Base-by-base conservation (phyloP, 139 green algal species). In the Tetradesmus lagerheimii region DNA sequence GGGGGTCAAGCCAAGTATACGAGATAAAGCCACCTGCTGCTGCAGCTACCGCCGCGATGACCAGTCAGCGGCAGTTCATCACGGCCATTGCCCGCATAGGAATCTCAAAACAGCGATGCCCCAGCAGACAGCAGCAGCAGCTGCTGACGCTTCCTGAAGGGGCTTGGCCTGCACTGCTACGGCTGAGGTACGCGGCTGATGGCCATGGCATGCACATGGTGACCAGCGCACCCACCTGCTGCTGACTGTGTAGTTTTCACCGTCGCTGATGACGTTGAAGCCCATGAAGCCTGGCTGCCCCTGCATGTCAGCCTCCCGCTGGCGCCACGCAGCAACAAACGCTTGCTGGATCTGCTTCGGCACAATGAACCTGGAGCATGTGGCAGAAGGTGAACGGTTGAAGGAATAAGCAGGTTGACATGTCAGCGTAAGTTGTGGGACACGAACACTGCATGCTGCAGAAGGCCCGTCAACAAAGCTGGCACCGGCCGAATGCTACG, bases 291-390 rank as follows among this genome's bases (percentile, higher is more conserved):
- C 88, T 29, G 80, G 39, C 12, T 84, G 76, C 4, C 34, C 9
- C 31, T 83, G 64, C 88, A 91, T 91, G 39, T 78, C 88, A 23
- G 37, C 20, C 80, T 88, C 88, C 12, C 88, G 88, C 66, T 77
- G 41, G 25, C 41, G 82, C 88, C 88, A 91, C 41, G 34, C 80
- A 20, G 64, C 88, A 43, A 84, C 4, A 31, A 91, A 91, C 0
- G 76, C 18, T 15, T 62, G 57, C 53, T 83, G 85, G 14, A 78
- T 8, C 4, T 39, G 29, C 88, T 91, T 64, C 20, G 88, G 88
- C 31, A 83, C 80, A 8, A 91, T 35, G 41, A 89, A 89, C 81
- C 81, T 87, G 81, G 31, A 37, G 2, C 74, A 27, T 23, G 23
- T 34, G 41, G 18, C 23, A 31, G 37, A 29, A 37, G 66, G 0